Percentiles rank a stretch among this genome's conserved stretches.
Evolutionary conservation across 331 rosid species (phyloP).

Genomic region (Phaseolus coccineus): DNA sequence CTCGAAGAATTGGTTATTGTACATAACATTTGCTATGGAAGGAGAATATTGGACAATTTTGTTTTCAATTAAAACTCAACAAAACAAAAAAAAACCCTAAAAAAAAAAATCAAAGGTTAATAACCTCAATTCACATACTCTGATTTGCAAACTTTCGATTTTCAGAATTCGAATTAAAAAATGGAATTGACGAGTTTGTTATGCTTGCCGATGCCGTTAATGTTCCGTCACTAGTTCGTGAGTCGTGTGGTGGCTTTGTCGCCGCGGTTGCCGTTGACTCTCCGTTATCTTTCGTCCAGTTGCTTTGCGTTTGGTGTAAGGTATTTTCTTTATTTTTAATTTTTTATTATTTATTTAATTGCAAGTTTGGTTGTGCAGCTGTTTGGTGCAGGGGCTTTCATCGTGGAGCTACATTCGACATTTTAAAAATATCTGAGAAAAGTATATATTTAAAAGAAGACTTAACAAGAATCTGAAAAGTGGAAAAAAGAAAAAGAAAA

Average conservation of each 20-base stretch:
- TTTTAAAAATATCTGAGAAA: not conserved
- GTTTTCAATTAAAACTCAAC: conserved; percentile 13
- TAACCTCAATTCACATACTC: not conserved
- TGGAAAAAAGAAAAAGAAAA: not conserved
- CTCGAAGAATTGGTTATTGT: conserved; percentile 46
- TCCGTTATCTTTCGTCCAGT: conserved; percentile 35
- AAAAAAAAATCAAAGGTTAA: not conserved
- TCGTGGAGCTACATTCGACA: not conserved
- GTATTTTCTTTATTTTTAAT: conserved; percentile 43
- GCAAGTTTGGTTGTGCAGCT: conserved; percentile 30
- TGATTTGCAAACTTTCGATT: not conserved
- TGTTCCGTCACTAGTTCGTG: conserved; percentile 28
- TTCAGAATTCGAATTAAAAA: not conserved
- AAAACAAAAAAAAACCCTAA: not conserved
- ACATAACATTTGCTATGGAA: conserved; percentile 60
- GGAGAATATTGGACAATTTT: conserved; percentile 50
- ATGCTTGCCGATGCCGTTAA: conserved; percentile 46
- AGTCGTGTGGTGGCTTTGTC: not conserved
- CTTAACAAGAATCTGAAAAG: not conserved
- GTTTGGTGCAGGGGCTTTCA: conserved; percentile 27
- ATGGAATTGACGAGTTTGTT: conserved; percentile 34
- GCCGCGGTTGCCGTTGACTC: conserved; percentile 26
- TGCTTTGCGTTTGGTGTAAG: conserved; percentile 46
- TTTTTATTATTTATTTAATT: conserved; percentile 21
- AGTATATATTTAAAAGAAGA: not conserved